Evolutionary conservation across 2,329 filamentous ascomycete genomes (phyloP).

Genomic region (Fusarium clavum): DNA sequence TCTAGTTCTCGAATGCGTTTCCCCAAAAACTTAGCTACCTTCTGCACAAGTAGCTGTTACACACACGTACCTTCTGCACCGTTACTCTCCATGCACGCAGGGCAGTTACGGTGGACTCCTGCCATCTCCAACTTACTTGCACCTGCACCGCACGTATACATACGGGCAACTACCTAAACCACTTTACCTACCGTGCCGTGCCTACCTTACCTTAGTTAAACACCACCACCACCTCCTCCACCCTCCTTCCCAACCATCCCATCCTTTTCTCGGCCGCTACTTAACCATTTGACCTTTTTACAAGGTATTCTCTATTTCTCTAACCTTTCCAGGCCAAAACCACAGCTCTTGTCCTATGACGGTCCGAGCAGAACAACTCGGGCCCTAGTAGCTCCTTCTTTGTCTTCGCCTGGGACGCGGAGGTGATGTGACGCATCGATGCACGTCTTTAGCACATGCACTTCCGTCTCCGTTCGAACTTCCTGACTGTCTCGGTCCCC

Average conservation of each 20-base stretch:
- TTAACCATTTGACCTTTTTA: constrained; percentile 25
- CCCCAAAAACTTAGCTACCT: constrained; percentile 30
- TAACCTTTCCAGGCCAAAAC: constrained; percentile 31
- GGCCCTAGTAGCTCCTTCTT: constrained; percentile 27
- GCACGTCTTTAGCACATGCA: constrained; percentile 39
- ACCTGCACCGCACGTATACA: neutral
- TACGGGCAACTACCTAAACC: constrained; percentile 22
- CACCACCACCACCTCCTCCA: constrained; percentile 32
- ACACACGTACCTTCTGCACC: constrained; percentile 12
- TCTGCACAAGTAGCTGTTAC: constrained; percentile 15
- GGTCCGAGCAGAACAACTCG: constrained; percentile 8
- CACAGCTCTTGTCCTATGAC: constrained; percentile 28
- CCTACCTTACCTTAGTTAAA: constrained; percentile 22
- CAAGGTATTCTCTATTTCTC: constrained; percentile 28
- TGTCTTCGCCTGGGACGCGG: constrained; percentile 31
- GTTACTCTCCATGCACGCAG: constrained; percentile 23
- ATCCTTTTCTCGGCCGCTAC: constrained; percentile 33
- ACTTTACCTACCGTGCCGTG: constrained; percentile 17
- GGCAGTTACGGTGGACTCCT: constrained; percentile 28
- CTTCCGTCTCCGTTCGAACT: constrained; percentile 19
- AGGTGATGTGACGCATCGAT: constrained; percentile 39
- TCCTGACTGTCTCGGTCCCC: constrained; percentile 28
- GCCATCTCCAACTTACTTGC: constrained; percentile 22
- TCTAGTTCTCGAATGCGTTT: constrained; percentile 7
- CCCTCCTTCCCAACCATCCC: constrained; percentile 27